These are phyloP conservation scores for Rosa chinensis DNA, from an alignment of 306 rosid genomes.

Conservation along the genomic window DNA sequence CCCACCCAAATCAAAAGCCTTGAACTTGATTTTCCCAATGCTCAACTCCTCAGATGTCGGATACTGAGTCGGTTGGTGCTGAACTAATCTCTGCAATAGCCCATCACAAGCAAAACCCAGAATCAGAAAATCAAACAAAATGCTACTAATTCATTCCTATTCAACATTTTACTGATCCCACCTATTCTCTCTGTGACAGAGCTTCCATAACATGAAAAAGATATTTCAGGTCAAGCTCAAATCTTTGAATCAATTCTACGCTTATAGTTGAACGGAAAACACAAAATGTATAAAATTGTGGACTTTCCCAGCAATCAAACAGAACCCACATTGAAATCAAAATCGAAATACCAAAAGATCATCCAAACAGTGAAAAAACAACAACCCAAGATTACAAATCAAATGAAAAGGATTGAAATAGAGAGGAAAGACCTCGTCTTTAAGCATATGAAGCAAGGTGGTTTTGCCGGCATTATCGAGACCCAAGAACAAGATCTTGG, in stretches of 20 bases:
- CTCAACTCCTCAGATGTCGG: slow-evolving; percentile 84
- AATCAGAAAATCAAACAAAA: not conserved
- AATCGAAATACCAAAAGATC: not conserved
- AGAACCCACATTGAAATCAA: not conserved
- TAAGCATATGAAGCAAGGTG: slow-evolving; percentile 90
- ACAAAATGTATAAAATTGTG: not conserved
- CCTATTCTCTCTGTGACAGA: not conserved
- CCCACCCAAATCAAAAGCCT: slow-evolving; percentile 86
- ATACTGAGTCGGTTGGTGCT: slow-evolving; percentile 81
- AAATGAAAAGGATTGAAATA: not conserved
- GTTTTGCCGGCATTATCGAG: slow-evolving; percentile 93
- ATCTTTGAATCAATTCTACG: not conserved
- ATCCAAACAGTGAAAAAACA: not conserved
- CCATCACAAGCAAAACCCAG: slow-evolving; percentile 1
- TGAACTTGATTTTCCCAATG: slow-evolving; percentile 84
- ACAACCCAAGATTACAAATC: too few species aligned
- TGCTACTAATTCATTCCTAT: not conserved
- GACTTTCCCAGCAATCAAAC: slow-evolving; percentile 21
- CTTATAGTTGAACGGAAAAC: not conserved
- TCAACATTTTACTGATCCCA: not conserved
- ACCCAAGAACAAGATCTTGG: slow-evolving; percentile 88
- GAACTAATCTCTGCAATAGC: slow-evolving; percentile 75
- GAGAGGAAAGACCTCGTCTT: slow-evolving; percentile 62
- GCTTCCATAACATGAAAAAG: not conserved
- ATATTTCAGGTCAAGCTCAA: slow-evolving; percentile 6